Conservation (phyloP, 768 basidiomycete species). For the Trametes maxima region DNA sequence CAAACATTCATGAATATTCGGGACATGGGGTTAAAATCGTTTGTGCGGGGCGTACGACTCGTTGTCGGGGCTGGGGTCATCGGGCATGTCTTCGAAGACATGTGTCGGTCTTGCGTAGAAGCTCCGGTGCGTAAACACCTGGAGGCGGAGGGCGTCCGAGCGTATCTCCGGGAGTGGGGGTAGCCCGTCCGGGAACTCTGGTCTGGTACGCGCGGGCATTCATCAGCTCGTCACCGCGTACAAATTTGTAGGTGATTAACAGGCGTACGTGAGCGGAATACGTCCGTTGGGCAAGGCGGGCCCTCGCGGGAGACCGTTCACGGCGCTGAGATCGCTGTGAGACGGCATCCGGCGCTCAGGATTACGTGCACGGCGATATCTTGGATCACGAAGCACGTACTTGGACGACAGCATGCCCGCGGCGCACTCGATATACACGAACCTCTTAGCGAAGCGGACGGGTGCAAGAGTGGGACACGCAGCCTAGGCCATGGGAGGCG, state of each 20-base stretch:
- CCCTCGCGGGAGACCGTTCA: conserved; percentile 5
- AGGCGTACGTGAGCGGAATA: neutral
- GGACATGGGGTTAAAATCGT: neutral
- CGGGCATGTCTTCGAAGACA: conserved; percentile 72
- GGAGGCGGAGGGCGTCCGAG: conserved; percentile 45
- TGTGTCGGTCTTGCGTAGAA: conserved; percentile 68
- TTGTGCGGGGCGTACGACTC: conserved; percentile 57
- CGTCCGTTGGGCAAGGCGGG: conserved; percentile 12
- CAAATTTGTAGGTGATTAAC: too few species aligned
- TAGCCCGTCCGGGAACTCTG: conserved; percentile 39
- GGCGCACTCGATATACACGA: neutral
- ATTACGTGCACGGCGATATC: too few species aligned
- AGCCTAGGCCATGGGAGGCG: neutral
- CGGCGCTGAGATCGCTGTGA: neutral
- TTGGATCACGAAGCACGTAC: neutral
- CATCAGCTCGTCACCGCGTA: neutral
- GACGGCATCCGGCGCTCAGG: neutral
- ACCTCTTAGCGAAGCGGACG: neutral
- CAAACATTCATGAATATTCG: neutral
- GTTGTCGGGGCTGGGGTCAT: conserved; percentile 80
- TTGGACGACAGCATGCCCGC: conserved; percentile 4
- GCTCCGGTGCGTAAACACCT: conserved; percentile 79
- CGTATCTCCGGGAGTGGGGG: conserved; percentile 64
- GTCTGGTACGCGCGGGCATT: conserved; percentile 25
- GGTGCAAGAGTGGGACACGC: neutral